These are phyloP conservation scores for Dimocarpus longan DNA, from an alignment of 345 rosid genomes.

Conservation along the genomic window DNA sequence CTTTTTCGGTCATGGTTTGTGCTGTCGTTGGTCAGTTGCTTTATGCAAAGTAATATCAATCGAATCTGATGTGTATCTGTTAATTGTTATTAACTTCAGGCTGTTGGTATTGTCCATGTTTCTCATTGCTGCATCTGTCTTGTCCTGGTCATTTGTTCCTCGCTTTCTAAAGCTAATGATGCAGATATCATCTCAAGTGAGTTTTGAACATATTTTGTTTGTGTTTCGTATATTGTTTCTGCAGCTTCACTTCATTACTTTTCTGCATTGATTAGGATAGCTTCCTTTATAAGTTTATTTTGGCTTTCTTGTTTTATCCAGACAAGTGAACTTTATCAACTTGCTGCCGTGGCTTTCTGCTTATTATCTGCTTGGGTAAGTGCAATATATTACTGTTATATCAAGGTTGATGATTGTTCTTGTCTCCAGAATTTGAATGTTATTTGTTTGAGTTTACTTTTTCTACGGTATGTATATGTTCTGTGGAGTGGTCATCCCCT, in stretches of 20 bases:
- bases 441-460: conserved; percentile 11
- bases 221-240: not conserved
- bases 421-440: not conserved
- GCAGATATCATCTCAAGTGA: conserved; percentile 95
- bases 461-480: not conserved
- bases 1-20: conserved; percentile 9
- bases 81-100: conserved; percentile 46
- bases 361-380: conserved; percentile 99
- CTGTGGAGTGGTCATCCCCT: conserved; percentile 10
- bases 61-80: conserved; percentile 5
- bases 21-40: conserved; percentile 4
- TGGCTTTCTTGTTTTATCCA: conserved; percentile 39
- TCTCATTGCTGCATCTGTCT: conserved; percentile 70
- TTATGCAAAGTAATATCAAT: conserved; percentile 16
- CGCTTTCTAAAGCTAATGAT: conserved; percentile 95
- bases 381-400: conserved; percentile 18
- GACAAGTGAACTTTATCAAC: conserved; percentile 99
- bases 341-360: conserved; percentile 98
- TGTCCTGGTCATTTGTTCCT: conserved; percentile 97
- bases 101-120: conserved; percentile 73
- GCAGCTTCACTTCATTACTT: conserved; percentile 19
- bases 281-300: conserved; percentile 8
- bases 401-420: not conserved
- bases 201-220: conserved; percentile 23
- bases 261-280: not conserved